Percentiles rank a stretch among this genome's conserved stretches.
Evolutionary conservation across 371 early-diverging fungal genomes (phyloP).

Genomic region (Polyrhizophydium stewartii): DNA sequence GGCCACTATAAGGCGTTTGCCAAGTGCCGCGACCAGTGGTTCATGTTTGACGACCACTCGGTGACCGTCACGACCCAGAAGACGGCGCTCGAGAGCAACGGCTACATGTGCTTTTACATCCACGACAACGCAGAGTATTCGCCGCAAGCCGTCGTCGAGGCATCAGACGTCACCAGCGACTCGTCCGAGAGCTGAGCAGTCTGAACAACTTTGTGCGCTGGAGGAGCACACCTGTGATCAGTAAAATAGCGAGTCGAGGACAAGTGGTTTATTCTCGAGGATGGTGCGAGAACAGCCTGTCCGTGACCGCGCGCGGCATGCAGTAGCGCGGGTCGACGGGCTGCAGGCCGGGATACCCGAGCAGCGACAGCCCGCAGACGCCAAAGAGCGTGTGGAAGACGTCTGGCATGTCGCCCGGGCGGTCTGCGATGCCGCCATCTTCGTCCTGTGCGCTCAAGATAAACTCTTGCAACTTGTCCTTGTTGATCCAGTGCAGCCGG

Average conservation of each 20-base stretch:
- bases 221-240: too few species aligned
- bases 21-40: slow-evolving; percentile 83
- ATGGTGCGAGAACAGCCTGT: slow-evolving; percentile 34
- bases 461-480: slow-evolving; percentile 69
- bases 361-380: slow-evolving; percentile 79
- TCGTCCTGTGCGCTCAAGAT: slow-evolving; percentile 79
- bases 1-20: slow-evolving; percentile 92
- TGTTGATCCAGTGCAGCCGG: slow-evolving; percentile 82
- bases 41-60: slow-evolving; percentile 82
- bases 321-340: slow-evolving; percentile 90
- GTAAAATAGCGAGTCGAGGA: too few species aligned
- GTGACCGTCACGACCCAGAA: slow-evolving; percentile 66
- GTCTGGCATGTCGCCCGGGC: slow-evolving; percentile 90
- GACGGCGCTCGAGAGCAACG: slow-evolving; percentile 73
- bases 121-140: slow-evolving; percentile 11
- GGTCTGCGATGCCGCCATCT: slow-evolving; percentile 94
- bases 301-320: slow-evolving; percentile 73
- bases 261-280: background rate
- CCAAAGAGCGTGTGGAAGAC: slow-evolving; percentile 98
- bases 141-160: background rate
- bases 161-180: too few species aligned
- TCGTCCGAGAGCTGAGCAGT: too few species aligned
- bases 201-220: too few species aligned
- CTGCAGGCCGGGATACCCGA: slow-evolving; percentile 70
- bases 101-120: slow-evolving; percentile 90